Conservation (phyloP, 2,329 filamentous ascomycete genomes). For the Podosphaera fusca region DNA sequence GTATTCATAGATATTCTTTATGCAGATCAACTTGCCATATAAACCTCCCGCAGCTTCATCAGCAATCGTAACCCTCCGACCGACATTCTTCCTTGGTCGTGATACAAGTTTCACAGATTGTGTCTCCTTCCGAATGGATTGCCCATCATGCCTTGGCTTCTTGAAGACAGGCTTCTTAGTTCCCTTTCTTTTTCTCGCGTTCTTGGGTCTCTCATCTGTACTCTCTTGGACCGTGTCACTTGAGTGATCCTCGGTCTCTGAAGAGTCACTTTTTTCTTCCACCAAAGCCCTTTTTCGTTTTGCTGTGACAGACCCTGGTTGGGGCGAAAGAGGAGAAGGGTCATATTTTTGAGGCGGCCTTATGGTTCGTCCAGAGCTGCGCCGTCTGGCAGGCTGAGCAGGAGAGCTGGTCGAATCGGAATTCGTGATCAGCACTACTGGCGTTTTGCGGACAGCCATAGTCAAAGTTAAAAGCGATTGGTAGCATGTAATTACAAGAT, state of each 20-base stretch:
- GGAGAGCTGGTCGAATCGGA: constrained; percentile 31
- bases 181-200: constrained; percentile 17
- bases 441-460: no score
- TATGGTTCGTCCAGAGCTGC: constrained; percentile 46
- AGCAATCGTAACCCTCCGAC: constrained; percentile 24
- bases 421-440: constrained; percentile 14
- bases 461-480: no score
- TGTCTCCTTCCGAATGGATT: constrained; percentile 30
- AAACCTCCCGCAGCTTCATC: constrained; percentile 10
- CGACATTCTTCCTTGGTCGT: constrained; percentile 12
- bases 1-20: constrained; percentile 4
- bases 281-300: constrained; percentile 33
- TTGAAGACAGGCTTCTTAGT: constrained; percentile 35
- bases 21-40: constrained; percentile 8
- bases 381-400: constrained; percentile 26
- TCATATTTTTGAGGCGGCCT: constrained; percentile 35
- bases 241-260: constrained; percentile 25
- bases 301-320: constrained; percentile 19
- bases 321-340: constrained; percentile 21
- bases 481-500: no score
- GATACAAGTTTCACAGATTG: constrained; percentile 21
- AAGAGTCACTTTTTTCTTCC: constrained; percentile 24
- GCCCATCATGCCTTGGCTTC: constrained; percentile 40
- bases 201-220: constrained; percentile 23
- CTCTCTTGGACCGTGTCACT: constrained; percentile 20